These are phyloP conservation scores for Huntiella decipiens DNA, from an alignment of 2,329 filamentous ascomycete genomes.

Conservation along the genomic window DNA sequence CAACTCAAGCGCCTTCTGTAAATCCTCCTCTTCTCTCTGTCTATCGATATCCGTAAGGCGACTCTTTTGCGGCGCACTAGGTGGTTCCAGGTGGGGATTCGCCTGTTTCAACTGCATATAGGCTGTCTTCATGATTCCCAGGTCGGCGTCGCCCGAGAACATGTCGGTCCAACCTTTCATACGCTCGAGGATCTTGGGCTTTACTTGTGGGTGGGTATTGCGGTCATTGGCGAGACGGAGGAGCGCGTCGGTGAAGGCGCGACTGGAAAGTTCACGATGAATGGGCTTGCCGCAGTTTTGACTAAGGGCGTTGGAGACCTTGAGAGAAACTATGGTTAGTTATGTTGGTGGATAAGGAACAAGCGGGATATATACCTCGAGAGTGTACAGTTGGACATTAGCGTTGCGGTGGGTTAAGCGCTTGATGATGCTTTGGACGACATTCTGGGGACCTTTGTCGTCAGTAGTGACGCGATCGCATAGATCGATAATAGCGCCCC, in stretches of 20 bases:
- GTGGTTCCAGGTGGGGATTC: conserved; percentile 80
- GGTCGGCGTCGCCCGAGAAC: conserved; percentile 73
- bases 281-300: conserved; percentile 79
- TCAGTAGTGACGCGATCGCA: conserved; percentile 40
- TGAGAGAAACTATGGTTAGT: conserved; percentile 11
- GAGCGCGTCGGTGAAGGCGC: conserved; percentile 85
- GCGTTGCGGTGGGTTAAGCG: conserved; percentile 82
- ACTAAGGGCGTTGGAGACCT: conserved; percentile 77
- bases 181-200: conserved; percentile 87
- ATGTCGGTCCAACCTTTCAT: conserved; percentile 95
- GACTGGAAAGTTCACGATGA: conserved; percentile 75
- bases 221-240: conserved; percentile 80
- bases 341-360: neutral
- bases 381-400: conserved; percentile 87
- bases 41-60: conserved; percentile 78
- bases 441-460: conserved; percentile 53
- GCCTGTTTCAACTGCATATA: conserved; percentile 66
- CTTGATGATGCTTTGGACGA: conserved; percentile 78
- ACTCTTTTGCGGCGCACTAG: conserved; percentile 83
- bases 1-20: conserved; percentile 86
- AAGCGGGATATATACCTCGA: conserved; percentile 39
- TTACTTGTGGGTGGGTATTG: conserved; percentile 92
- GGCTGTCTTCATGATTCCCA: conserved; percentile 94
- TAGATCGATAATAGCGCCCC: conserved; percentile 45
- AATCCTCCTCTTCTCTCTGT: conserved; percentile 88